A percentile compares a stretch with the other conserved stretches of the same genome.
phyloP scores from a whole-genome alignment of 108 stramenopile genomes.

The Skeletonema tropicum region DNA sequence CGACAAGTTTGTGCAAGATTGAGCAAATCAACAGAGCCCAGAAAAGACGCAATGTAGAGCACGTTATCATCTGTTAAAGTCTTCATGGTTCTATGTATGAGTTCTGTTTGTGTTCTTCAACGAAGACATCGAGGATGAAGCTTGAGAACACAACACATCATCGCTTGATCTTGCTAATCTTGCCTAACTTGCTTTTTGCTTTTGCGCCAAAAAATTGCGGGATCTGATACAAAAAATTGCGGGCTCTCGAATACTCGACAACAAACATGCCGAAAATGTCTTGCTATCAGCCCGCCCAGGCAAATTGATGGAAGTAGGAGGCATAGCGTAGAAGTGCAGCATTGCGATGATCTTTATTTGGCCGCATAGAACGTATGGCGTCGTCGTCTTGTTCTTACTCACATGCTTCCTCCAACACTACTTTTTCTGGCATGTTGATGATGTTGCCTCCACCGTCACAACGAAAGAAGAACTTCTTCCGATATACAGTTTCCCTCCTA shows the following conservation, averaged over 20 bases:
- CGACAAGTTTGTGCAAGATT: slow-evolving; percentile 7
- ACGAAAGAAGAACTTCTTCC: neutral
- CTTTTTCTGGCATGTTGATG: neutral
- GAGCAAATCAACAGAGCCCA: neutral
- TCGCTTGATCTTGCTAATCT: no score
- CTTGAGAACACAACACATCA: no score
- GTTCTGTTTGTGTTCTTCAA: no score
- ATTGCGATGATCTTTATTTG: neutral
- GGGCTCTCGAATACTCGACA: no score
- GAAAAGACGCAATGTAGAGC: slow-evolving; percentile 1
- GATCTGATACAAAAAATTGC: no score
- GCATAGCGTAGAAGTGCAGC: no score
- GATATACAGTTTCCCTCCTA: slow-evolving; percentile 7
- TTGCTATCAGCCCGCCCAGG: no score
- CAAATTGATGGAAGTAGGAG: no score
- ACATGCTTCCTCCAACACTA: neutral
- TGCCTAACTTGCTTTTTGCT: no score
- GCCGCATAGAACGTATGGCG: neutral
- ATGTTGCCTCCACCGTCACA: neutral
- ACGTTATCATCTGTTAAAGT: neutral
- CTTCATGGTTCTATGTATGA: neutral
- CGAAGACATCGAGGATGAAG: no score
- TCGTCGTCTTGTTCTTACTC: neutral
- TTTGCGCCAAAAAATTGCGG: no score
- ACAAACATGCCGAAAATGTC: no score